Evolutionary conservation across 192 early-diverging fungal genomes (phyloP).

Genomic region (Phlyctochytrium arcticum): DNA sequence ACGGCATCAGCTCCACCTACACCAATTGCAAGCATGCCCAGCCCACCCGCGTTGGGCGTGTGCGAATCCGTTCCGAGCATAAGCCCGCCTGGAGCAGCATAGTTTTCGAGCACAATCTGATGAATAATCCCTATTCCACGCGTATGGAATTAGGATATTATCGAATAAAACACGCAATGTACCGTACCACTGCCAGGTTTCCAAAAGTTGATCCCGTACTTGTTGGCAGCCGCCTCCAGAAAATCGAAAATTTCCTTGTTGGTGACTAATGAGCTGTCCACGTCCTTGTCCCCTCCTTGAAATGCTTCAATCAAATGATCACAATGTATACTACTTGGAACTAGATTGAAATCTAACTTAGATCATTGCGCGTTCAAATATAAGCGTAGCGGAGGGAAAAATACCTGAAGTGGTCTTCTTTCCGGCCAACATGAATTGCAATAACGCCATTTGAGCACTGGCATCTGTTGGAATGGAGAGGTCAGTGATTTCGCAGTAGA

Average conservation of each 20-base stretch:
- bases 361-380: not conserved
- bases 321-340: constrained; percentile 93
- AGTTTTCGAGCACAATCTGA: constrained; percentile 98
- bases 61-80: constrained; percentile 99
- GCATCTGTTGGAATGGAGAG: constrained; percentile 27
- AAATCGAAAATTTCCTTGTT: constrained; percentile 96
- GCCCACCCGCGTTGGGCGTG: constrained; percentile 96
- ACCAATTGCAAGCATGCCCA: constrained; percentile 94
- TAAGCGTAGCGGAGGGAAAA: not conserved
- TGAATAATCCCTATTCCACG: constrained; percentile 64
- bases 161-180: too few species aligned
- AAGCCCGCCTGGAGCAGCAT: constrained; percentile 91
- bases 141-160: too few species aligned
- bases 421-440: constrained; percentile 96
- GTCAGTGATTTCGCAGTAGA: not conserved
- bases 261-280: constrained; percentile 75
- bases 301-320: constrained; percentile 96
- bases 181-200: constrained; percentile 83
- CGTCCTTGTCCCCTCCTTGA: constrained; percentile 76
- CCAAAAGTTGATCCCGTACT: constrained; percentile 97
- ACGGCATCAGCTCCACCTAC: constrained; percentile 99
- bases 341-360: constrained; percentile 22
- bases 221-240: constrained; percentile 74
- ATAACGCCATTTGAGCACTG: constrained; percentile 72
- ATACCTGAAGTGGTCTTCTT: constrained; percentile 70